Conservation (phyloP, 331 rosid genomes). For the Ulmus americana region DNA sequence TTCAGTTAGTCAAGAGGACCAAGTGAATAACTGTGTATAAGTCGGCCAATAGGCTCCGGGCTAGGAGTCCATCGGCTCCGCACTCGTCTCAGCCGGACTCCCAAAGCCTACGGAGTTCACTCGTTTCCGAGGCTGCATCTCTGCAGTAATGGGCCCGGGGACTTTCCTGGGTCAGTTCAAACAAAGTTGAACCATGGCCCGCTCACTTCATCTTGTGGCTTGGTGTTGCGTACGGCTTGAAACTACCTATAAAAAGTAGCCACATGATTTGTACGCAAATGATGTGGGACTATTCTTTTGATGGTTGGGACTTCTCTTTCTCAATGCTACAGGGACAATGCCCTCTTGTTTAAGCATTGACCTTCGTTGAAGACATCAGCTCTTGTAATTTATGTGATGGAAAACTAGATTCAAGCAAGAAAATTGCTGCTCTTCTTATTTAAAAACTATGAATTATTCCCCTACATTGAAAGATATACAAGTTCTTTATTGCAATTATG, state of each 20-base stretch:
- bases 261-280: not conserved
- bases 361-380: not conserved
- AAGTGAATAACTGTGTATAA: constrained; percentile 32
- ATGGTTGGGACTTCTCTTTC: not conserved
- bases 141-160: constrained; percentile 24
- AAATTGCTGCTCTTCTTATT: not conserved
- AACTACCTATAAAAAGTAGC: too few relatives aligned
- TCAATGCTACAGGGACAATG: not conserved
- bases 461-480: too few relatives aligned
- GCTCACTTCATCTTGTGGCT: constrained; percentile 12
- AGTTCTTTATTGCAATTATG: too few relatives aligned
- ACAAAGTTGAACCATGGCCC: not conserved
- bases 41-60: constrained; percentile 21
- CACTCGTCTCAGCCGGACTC: constrained; percentile 36
- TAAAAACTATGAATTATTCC: not conserved
- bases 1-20: constrained; percentile 29
- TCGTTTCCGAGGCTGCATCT: constrained; percentile 28
- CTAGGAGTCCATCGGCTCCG: constrained; percentile 27
- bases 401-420: not conserved
- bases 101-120: not conserved
- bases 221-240: fast-evolving
- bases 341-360: not conserved
- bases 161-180: constrained; percentile 16
- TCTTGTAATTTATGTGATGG: not conserved
- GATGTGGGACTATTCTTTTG: not conserved